Evolutionary conservation across 2,329 filamentous ascomycete species (phyloP).

Genomic region (Xylaria polymorpha): DNA sequence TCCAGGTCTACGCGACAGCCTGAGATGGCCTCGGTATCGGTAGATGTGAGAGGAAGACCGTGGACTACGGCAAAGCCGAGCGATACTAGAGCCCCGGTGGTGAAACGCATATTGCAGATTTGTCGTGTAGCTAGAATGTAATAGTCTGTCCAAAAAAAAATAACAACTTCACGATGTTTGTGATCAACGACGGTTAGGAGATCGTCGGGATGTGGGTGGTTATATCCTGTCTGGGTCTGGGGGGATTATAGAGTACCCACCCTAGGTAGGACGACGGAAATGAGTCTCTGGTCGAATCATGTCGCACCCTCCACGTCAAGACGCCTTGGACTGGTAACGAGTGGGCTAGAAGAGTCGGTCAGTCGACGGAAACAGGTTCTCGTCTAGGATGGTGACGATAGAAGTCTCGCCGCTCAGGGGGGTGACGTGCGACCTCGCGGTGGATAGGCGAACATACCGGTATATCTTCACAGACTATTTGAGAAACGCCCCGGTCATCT

Average conservation of each 20-base stretch:
- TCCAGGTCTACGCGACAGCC: slow-evolving; percentile 28
- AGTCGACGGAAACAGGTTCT: slow-evolving; percentile 16
- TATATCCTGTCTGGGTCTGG: slow-evolving; percentile 13
- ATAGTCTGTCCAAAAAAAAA: neutral
- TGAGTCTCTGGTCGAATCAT: neutral
- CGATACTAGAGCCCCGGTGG: slow-evolving; percentile 7
- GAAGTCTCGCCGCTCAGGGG: neutral
- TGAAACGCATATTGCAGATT: slow-evolving; percentile 30
- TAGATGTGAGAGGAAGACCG: slow-evolving; percentile 10
- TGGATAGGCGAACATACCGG: slow-evolving; percentile 4
- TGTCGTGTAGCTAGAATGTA: neutral
- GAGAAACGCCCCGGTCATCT: neutral
- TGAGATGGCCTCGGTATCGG: neutral
- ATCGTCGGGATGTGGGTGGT: slow-evolving; percentile 9
- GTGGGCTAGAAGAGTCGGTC: slow-evolving; percentile 16
- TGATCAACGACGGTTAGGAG: neutral
- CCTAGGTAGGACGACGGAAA: neutral
- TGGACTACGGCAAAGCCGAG: slow-evolving; percentile 31
- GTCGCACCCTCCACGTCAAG: neutral
- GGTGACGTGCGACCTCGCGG: slow-evolving; percentile 9
- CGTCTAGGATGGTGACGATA: slow-evolving; percentile 12
- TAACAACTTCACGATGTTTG: slow-evolving; percentile 18
- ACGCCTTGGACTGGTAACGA: slow-evolving; percentile 1
- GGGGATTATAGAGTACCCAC: slow-evolving; percentile 22
- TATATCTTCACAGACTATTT: slow-evolving; percentile 9